Evolutionary conservation across 257 asterid species (phyloP).

Genomic region (Lycium ferocissimum): DNA sequence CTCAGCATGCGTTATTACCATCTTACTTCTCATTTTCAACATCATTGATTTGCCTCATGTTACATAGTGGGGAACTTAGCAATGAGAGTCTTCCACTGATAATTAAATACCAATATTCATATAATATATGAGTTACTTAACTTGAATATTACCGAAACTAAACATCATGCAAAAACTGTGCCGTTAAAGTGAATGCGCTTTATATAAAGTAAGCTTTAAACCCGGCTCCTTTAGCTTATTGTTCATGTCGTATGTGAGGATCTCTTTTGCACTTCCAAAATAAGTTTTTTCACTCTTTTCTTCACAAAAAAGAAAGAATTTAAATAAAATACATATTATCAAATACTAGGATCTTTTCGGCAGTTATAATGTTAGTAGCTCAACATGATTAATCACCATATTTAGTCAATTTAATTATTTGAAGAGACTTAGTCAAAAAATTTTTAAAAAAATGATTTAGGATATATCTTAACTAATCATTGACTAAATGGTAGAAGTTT

Average conservation of each 20-base stretch:
- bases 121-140: neutral
- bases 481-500: too few species aligned
- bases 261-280: neutral
- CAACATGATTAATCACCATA: too few species aligned
- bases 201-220: neutral
- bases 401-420: too few species aligned
- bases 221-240: fast-evolving
- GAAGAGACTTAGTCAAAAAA: too few species aligned
- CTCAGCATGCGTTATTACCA: too few species aligned
- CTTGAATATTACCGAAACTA: neutral
- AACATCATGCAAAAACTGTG: neutral
- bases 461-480: too few species aligned
- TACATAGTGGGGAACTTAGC: neutral
- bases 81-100: neutral
- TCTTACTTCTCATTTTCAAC: neutral
- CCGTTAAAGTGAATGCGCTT: neutral
- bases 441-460: too few species aligned
- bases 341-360: neutral
- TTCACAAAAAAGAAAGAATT: neutral
- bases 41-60: neutral
- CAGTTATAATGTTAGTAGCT: neutral
- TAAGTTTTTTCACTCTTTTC: neutral
- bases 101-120: neutral
- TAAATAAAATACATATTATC: neutral
- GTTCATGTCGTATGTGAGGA: neutral